Evolutionary conservation across 106 monocot species (phyloP), one percentile per base, ranked within the genome.

Genomic region (Agapanthus africanus): DNA sequence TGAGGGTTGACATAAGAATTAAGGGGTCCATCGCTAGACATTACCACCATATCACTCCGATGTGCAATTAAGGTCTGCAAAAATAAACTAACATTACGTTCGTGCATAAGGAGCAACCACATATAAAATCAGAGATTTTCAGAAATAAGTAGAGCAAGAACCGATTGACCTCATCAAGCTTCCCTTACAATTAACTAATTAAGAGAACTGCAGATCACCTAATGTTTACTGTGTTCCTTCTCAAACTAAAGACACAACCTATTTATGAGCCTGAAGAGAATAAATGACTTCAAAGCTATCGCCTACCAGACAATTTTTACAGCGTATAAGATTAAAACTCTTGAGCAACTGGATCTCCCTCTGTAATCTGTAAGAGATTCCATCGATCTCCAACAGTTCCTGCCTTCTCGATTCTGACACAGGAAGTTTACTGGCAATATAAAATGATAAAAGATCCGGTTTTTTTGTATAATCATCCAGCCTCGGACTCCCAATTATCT

Each of bases 1-100:
- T 79, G 19, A 9, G 90, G 93, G 64, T 99, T 99, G 42, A 90
- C 99, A 72, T 87, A 99, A 37, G 99, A 93, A 85, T 90, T 93
- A 18, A 99, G 82, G 40, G 93, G 93, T 18, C 99, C 99, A 66
- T 93, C 93, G 52, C 70, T 87, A 27, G 97, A 99, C 99, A 99
- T 99, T 30, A 90, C 85, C 65, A 99, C 68, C 99, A 99, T 93
- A 79, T 93, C 93, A 71, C 93, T 85, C 62, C 99, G 78, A 44
- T 87, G 90, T 57, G 90, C 93, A 80, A 99, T 85, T 47, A 93
- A 62, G 63, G 77, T 72, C 99, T 99, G 74, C 74, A 80, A 69
- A 71, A 71, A n/a, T n/a, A n/a, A n/a, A n/a, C n/a, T n/a, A n/a
- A n/a, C n/a, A n/a, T n/a, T n/a, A n/a, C n/a, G n/a, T n/a, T n/a